These are phyloP conservation scores for Linnemannia hyalina DNA, from an alignment of 192 early-diverging fungal species.

Conservation along the genomic window DNA sequence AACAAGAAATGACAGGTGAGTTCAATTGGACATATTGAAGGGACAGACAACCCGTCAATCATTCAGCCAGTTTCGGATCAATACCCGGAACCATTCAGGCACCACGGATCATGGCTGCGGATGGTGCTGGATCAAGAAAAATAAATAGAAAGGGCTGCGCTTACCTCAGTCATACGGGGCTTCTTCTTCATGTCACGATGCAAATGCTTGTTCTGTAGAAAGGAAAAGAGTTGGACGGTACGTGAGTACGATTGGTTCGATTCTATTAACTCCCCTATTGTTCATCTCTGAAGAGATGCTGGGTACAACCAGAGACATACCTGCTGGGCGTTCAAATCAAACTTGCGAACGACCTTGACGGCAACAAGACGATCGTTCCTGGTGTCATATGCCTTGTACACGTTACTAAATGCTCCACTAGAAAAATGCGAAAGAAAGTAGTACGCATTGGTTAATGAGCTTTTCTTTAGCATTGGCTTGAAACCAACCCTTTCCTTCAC, in stretches of 20 bases:
- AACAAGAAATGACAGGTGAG: not conserved
- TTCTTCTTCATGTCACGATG: constrained; percentile 56
- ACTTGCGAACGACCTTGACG: constrained; percentile 84
- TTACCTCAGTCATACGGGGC: constrained; percentile 56
- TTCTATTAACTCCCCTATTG: not conserved
- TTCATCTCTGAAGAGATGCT: constrained; percentile 8
- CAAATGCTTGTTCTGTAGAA: constrained; percentile 42
- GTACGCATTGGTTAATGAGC: not conserved
- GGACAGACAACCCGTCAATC: not conserved
- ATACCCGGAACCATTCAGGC: not conserved
- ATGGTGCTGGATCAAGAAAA: not conserved
- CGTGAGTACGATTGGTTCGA: constrained; percentile 26
- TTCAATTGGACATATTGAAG: not conserved
- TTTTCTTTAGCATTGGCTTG: not conserved
- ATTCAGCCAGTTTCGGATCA: not conserved
- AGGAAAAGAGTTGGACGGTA: not conserved
- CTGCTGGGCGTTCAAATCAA: constrained; percentile 75
- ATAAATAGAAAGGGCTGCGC: not conserved
- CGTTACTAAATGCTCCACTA: constrained; percentile 88
- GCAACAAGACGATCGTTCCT: constrained; percentile 76
- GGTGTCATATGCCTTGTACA: constrained; percentile 76
- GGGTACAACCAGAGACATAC: constrained; percentile 32
- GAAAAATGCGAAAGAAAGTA: constrained; percentile 1
- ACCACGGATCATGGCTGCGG: not conserved
- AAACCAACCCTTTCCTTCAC: not conserved